Base-by-base conservation (phyloP, 1,284 basidiomycete genomes). In the Chalciporus sp. region DNA sequence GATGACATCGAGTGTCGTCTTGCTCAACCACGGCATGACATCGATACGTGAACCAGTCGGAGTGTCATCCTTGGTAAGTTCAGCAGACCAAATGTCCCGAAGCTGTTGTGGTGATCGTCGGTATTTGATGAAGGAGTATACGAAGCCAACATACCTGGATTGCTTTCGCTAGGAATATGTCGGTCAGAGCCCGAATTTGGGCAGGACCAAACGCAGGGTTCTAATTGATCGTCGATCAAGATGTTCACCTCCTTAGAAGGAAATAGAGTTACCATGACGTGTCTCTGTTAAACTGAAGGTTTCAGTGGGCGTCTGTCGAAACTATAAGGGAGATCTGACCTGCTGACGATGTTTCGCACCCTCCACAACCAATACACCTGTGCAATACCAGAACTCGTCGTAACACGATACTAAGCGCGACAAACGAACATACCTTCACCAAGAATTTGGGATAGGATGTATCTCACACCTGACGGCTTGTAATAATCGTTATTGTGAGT, bases 1-100 rank as follows among this genome's bases (percentile, higher is more conserved):
- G 51, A 91, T 89, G 23, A 88, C 75, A 60, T 90, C 87, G 33
- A 90, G 71, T 0, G 88, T 88, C 53, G 76, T 74, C 51, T 76
- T 77, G 42, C 74, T 81, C 11, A 89, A 66, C 75, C 81, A 84
- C 0, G 76, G 67, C 5, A 85, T 68, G 2, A 82, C 75, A 53
- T 90, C 81, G 26, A 82, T 63, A 3, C 61, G 67, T 19, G 39
- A 28, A 0, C 51, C 35, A 7, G 44, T 37, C 72, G 19, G 31
- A 27, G 19, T 49, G 35, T 31, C 29, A 23, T 60, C 51, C 56
- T 68, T 66, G n/a, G 59, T 49, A 20, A 70, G 59, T 50, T 78
- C 68, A 1, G 57, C 46, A 3, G 58, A 61, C 79, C 74, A 81
- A 17, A 76, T 58, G 55, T 82, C 77, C 31, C 80, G 71, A 31